Evolutionary conservation across 352 stramenopile species (phyloP).

Genomic region (Globisporangium abappressorium): DNA sequence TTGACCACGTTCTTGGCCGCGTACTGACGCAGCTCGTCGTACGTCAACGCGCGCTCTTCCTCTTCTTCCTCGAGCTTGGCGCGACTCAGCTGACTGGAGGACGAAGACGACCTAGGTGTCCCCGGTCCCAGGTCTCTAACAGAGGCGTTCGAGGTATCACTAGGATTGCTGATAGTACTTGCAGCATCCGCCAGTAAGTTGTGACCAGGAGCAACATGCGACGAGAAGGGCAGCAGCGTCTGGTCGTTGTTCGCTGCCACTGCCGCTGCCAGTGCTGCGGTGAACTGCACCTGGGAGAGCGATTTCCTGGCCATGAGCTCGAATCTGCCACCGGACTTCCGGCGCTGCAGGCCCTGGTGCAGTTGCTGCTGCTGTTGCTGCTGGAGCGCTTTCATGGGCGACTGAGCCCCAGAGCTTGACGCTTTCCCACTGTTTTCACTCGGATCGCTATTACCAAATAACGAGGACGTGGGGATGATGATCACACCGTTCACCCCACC

Average conservation of each 20-base stretch:
- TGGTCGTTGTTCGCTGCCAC: slow-evolving; percentile 6
- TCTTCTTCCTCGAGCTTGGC: slow-evolving; percentile 49
- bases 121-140: neutral
- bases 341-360: slow-evolving; percentile 27
- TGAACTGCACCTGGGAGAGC: slow-evolving; percentile 43
- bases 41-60: slow-evolving; percentile 65
- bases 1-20: slow-evolving; percentile 53
- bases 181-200: neutral
- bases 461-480: slow-evolving; percentile 34
- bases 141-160: neutral
- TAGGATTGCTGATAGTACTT: no score
- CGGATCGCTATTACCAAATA: neutral
- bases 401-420: neutral
- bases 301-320: slow-evolving; percentile 42
- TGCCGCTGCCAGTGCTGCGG: slow-evolving; percentile 23
- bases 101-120: neutral
- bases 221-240: neutral
- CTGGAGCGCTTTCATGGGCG: slow-evolving; percentile 8
- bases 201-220: neutral
- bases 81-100: slow-evolving; percentile 1
- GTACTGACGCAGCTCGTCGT: slow-evolving; percentile 69
- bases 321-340: slow-evolving; percentile 27
- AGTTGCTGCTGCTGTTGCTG: slow-evolving; percentile 17
- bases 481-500: slow-evolving; percentile 57
- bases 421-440: neutral